These are phyloP conservation scores for Colletotrichum euphorbiae DNA, from an alignment of 2,329 filamentous ascomycete genomes.

Conservation along the genomic window DNA sequence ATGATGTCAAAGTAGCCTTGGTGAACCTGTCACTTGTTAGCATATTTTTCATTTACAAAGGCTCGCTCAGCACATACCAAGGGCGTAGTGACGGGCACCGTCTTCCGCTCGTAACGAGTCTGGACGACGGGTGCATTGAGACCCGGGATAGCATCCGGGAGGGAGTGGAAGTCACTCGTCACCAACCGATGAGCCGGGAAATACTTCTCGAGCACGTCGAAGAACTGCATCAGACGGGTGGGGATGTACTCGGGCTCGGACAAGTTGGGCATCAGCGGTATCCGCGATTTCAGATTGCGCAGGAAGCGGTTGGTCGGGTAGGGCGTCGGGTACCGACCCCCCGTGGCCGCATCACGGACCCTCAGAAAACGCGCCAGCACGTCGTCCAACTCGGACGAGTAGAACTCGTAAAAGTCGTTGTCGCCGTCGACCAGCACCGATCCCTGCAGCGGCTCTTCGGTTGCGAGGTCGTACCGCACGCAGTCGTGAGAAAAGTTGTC, in stretches of 20 bases:
- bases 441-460: constrained; percentile 87
- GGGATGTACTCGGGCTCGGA: constrained; percentile 92
- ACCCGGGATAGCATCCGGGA: constrained; percentile 85
- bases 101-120: constrained; percentile 87
- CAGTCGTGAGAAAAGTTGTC: constrained; percentile 98
- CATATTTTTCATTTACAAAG: constrained; percentile 20
- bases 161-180: constrained; percentile 87
- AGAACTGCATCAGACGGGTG: constrained; percentile 95
- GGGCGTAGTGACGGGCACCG: constrained; percentile 89
- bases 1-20: constrained; percentile 99
- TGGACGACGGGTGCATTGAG: constrained; percentile 96
- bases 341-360: constrained; percentile 82
- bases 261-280: constrained; percentile 81
- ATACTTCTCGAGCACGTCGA: constrained; percentile 86
- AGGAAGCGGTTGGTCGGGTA: constrained; percentile 65
- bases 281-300: constrained; percentile 69
- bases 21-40: constrained; percentile 73
- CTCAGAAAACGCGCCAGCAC: constrained; percentile 84
- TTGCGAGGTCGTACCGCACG: constrained; percentile 87
- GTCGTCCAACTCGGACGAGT: constrained; percentile 82
- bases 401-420: constrained; percentile 97
- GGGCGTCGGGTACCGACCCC: constrained; percentile 72
- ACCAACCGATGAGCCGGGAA: constrained; percentile 92
- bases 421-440: constrained; percentile 85
- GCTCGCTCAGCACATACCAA: constrained; percentile 69